A percentile compares a stretch with the other conserved stretches of the same genome.
These are phyloP conservation scores for Calonectria pteridis DNA, from an alignment of 2,329 filamentous ascomycete species.

Conservation along the genomic window DNA sequence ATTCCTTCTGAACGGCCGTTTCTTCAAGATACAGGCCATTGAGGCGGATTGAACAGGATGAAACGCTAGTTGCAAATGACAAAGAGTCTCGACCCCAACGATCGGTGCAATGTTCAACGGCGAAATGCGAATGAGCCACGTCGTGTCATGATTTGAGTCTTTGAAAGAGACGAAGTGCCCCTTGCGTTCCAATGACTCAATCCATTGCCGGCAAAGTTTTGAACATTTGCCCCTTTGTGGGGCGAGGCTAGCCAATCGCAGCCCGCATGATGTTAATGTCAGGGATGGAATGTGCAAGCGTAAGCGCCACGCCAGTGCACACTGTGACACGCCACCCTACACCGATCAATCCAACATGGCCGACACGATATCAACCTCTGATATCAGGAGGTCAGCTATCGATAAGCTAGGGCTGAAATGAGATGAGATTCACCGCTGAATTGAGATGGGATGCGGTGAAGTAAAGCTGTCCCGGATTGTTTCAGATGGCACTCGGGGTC, in stretches of 20 bases:
- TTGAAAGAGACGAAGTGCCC: neutral
- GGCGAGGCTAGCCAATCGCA: neutral
- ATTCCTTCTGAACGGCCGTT: neutral
- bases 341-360: neutral
- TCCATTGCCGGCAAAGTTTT: neutral
- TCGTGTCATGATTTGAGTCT: neutral
- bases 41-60: neutral
- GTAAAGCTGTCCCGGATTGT: neutral
- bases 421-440: neutral
- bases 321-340: neutral
- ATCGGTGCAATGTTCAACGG: neutral
- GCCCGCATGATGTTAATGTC: neutral
- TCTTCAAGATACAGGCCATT: too few species aligned
- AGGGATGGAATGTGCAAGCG: neutral
- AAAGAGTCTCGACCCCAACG: neutral
- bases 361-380: neutral
- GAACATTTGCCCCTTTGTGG: neutral
- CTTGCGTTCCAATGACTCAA: neutral
- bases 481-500: neutral
- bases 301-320: neutral
- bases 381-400: neutral
- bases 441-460: neutral
- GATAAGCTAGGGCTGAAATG: neutral
- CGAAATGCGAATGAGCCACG: neutral
- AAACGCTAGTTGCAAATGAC: neutral